phyloP scores from a whole-genome alignment of 2,329 filamentous ascomycete genomes.

The Epichloe uncinata region DNA sequence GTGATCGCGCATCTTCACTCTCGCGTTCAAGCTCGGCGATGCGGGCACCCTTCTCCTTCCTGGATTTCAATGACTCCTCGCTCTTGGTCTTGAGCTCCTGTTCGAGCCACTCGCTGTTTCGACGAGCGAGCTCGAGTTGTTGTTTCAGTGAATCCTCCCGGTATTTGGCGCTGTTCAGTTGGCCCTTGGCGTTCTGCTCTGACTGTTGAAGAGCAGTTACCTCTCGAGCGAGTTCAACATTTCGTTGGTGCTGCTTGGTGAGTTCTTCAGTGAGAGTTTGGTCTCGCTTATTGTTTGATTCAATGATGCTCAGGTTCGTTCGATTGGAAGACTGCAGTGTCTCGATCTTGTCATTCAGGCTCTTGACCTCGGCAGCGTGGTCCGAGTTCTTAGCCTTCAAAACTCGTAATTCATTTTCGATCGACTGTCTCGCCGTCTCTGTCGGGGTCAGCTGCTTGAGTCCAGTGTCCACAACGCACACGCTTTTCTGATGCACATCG shows the following conservation, averaged over 20 bases:
- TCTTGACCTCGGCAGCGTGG: slow-evolving; percentile 61
- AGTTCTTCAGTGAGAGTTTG: slow-evolving; percentile 78
- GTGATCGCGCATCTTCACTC: slow-evolving; percentile 71
- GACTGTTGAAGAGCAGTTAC: slow-evolving; percentile 70
- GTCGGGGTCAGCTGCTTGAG: slow-evolving; percentile 2
- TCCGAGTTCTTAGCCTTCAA: slow-evolving; percentile 64
- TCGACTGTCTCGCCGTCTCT: slow-evolving; percentile 63
- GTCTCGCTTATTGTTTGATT: slow-evolving; percentile 78
- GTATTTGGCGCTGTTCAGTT: slow-evolving; percentile 72
- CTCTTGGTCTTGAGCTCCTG: slow-evolving; percentile 82
- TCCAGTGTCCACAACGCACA: neutral
- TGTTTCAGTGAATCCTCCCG: slow-evolving; percentile 82
- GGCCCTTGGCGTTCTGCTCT: slow-evolving; percentile 68
- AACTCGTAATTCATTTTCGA: slow-evolving; percentile 71
- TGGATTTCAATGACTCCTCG: slow-evolving; percentile 73
- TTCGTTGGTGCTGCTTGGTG: slow-evolving; percentile 78
- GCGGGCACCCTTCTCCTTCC: slow-evolving; percentile 86
- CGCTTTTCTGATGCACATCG: neutral
- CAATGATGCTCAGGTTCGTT: slow-evolving; percentile 76
- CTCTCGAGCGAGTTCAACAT: slow-evolving; percentile 70
- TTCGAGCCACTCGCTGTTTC: slow-evolving; percentile 89
- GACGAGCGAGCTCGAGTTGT: slow-evolving; percentile 76
- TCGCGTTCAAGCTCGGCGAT: slow-evolving; percentile 80
- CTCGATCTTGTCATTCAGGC: slow-evolving; percentile 68
- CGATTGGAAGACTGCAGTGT: slow-evolving; percentile 86